Conservation (phyloP, 352 stramenopile species). For the Pythium folliculosum region DNA sequence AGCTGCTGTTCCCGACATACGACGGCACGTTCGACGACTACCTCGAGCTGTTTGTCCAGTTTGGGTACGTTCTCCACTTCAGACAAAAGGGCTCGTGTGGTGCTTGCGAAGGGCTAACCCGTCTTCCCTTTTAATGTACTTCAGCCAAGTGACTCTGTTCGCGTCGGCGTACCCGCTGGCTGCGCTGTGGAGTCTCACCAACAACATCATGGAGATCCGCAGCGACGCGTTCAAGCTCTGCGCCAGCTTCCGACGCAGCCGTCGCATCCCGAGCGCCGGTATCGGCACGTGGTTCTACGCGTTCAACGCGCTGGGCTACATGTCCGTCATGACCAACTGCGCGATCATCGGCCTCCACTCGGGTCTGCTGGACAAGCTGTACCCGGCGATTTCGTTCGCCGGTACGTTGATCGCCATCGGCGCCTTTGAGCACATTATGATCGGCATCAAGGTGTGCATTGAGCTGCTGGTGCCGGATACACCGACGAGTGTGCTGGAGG, state of each 20-base stretch:
- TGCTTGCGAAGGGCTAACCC: background rate
- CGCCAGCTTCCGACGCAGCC: constrained; percentile 75
- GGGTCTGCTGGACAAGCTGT: constrained; percentile 71
- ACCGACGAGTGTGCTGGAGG: constrained; percentile 56
- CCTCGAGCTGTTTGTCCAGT: constrained; percentile 93
- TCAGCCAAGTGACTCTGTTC: constrained; percentile 92
- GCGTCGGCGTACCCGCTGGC: constrained; percentile 92
- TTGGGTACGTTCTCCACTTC: constrained; percentile 61
- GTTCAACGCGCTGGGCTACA: constrained; percentile 90
- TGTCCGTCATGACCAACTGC: constrained; percentile 94
- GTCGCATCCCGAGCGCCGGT: constrained; percentile 62
- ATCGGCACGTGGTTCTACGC: constrained; percentile 94
- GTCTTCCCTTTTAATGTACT: background rate
- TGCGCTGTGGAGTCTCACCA: constrained; percentile 91
- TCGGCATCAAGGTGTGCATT: constrained; percentile 77
- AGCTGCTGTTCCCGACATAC: constrained; percentile 81
- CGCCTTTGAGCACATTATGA: constrained; percentile 80
- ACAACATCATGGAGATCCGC: constrained; percentile 95
- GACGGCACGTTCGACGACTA: constrained; percentile 93
- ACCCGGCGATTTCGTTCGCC: constrained; percentile 63
- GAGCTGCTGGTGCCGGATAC: constrained; percentile 79
- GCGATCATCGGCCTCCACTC: constrained; percentile 93
- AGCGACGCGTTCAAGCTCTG: constrained; percentile 96
- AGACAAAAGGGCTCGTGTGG: no score
- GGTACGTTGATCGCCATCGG: constrained; percentile 55